Base-by-base conservation (phyloP, 1,139 yeast genomes). In the Suhomyces terraborum region DNA sequence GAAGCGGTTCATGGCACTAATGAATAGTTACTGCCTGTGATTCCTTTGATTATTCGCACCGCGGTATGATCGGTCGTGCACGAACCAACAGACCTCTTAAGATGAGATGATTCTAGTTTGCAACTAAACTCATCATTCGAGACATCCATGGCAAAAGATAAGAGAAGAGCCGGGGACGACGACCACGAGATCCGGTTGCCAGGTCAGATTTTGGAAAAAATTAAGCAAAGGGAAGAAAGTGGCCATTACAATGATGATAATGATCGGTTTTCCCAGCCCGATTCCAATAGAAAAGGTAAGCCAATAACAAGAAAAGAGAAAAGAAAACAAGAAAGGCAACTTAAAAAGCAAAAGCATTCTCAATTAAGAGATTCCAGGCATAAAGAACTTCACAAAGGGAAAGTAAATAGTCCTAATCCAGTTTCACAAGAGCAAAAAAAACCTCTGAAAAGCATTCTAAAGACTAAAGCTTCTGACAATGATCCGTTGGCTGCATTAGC, bases 111-210 rank as follows among this genome's bases (percentile, higher is more conserved):
- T 16, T 12, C 17, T 19, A 18, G 10, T 20, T 32, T 32, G 35
- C 35, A 32, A 24, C 35, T 32, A n/a, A n/a, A n/a, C n/a, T n/a
- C 32, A 23, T 14, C 21, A 23, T 4, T 21, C 25, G 5, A 33
- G 10, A 10, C 26, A 44, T 31, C n/a, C 27, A 46, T 40, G 45
- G 45, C 46, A 6, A 28, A 29, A 24, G 39, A 30, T 10, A 21
- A 13, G 22, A 20, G 29, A 13, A 37, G 28, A 22, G 6, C 42
- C 20, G 47, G 38, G 7, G 55, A 49, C 4, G 64, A 56, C 14
- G 34, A 49, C 6, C 82, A 77, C 51, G 76, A 73, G 7, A 82
- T 85, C 37, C 73, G 81, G 45, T 67, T 87, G 20, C 95, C 95
- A 0, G 86, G 85, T 1, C 64, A 68, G 13, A 59, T 88, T 27